Base-by-base conservation (phyloP, 192 early-diverging fungal genomes). In the Backusella psychrophila region DNA sequence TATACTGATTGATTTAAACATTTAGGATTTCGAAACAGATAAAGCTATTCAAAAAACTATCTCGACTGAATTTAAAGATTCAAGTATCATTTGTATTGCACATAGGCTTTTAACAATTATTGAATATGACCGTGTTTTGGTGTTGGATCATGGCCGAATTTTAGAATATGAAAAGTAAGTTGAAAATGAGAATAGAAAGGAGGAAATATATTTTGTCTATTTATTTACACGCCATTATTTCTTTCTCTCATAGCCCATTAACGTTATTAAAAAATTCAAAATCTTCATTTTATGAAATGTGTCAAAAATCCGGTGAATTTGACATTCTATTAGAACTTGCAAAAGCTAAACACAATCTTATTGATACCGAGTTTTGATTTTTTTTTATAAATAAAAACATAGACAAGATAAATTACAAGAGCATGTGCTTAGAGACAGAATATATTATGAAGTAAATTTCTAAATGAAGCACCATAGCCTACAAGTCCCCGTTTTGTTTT, bases 1-100 rank as follows among this genome's bases (percentile, higher is more conserved):
- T 3, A 39, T 39, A 12, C 38, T 39, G 11, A 39, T 39, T 39
- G 38, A 39, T 39, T 39, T 39, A 39, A 39, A 39, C 38, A 39
- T 39, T 39, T 39, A 39, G 2, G 96, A 98, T 75, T 90, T 90
- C 76, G 88, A 90, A 34, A 96, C 94, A 0, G 96, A 98, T 77
- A 78, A 83, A n/a, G 86, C 83, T 42, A 96, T 98, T 77, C 96
- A 98, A 86, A 76, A 77, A 15, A 95, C 96, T 0, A 96, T 98
- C 66, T 89, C 94, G 35, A 82, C 90, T 65, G 87, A 87, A 38
- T 94, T 96, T 85, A 82, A 81, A 26, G 80, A 90, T 29, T 85
- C 89, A 15, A 97, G 96, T 1, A 75, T 98, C 29, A 73, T 98
- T 38, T 91, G 89, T 59, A 95, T 98, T 78, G 97, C 97, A 3